phyloP scores from a whole-genome alignment of 331 rosid species.

The Saraca asoca region DNA sequence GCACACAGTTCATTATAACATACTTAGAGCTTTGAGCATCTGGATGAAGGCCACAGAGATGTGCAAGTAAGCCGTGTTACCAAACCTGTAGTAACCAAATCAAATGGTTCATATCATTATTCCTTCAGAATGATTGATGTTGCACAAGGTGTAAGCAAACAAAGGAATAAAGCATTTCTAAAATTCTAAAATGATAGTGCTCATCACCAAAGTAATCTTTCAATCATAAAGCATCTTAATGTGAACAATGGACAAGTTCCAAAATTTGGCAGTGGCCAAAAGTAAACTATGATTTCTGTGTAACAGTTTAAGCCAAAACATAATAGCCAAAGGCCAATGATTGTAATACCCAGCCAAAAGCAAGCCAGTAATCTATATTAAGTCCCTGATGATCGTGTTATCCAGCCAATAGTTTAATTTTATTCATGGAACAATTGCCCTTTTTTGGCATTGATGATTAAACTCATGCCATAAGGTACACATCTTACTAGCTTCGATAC shows the following conservation, averaged over 20 bases:
- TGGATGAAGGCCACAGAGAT: conserved; percentile 99
- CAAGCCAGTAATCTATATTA: neutral
- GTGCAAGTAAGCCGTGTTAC: conserved; percentile 93
- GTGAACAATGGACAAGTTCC: conserved; percentile 7
- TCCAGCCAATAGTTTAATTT: neutral
- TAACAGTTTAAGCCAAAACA: neutral
- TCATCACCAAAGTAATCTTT: conserved; percentile 20
- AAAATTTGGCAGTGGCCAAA: neutral
- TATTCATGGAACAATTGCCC: neutral
- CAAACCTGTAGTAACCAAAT: conserved; percentile 68
- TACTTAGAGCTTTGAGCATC: conserved; percentile 98
- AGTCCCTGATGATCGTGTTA: conserved; percentile 5
- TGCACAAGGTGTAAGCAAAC: neutral
- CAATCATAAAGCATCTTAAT: conserved; percentile 4
- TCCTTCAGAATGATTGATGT: conserved; percentile 12
- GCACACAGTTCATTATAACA: conserved; percentile 36
- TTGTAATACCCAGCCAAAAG: neutral
- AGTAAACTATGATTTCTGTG: neutral
- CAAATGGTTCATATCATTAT: conserved; percentile 1
- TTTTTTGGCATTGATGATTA: neutral
- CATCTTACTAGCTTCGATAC: conserved; percentile 2
- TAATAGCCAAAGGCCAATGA: neutral
- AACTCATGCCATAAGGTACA: neutral
- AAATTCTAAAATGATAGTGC: neutral
- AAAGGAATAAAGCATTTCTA: neutral